phyloP scores from a whole-genome alignment of 1,139 yeast genomes.

The Yamadazyma atlantica region DNA sequence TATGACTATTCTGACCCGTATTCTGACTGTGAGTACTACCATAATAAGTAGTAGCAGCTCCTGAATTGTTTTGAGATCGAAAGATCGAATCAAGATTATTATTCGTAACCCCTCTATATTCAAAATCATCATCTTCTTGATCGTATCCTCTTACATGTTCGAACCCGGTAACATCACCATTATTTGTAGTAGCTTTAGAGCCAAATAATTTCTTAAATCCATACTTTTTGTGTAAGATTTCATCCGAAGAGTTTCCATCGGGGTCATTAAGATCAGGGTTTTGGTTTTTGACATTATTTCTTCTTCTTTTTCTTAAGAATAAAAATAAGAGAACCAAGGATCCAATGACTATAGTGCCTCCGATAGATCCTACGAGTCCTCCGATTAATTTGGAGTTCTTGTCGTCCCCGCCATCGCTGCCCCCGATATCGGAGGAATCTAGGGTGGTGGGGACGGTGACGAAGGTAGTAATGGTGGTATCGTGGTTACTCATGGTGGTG shows the following conservation, averaged over 20 bases:
- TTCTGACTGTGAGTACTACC: constrained; percentile 12
- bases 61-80: constrained; percentile 26
- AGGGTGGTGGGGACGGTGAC: constrained; percentile 39
- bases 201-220: constrained; percentile 37
- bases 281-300: constrained; percentile 36
- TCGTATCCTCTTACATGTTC: constrained; percentile 14
- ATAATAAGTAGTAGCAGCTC: constrained; percentile 17
- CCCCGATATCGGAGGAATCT: constrained; percentile 7
- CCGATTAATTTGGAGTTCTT: constrained; percentile 44
- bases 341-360: constrained; percentile 45
- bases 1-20: constrained; percentile 17
- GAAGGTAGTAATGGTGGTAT: constrained; percentile 44
- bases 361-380: constrained; percentile 49
- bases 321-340: constrained; percentile 37
- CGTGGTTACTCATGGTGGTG: constrained; percentile 29
- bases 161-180: constrained; percentile 10
- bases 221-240: constrained; percentile 12
- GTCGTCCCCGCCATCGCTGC: constrained; percentile 17
- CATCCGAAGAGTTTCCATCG: constrained; percentile 13
- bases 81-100: constrained; percentile 46
- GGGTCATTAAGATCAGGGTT: constrained; percentile 43
- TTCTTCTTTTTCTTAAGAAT: constrained; percentile 33
- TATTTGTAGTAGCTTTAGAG: constrained; percentile 16
- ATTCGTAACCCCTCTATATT: constrained; percentile 48
- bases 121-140: constrained; percentile 32